Percentiles rank a stretch among this genome's conserved stretches.
These are phyloP conservation scores for Hibiscus tridactylites DNA, from an alignment of 345 rosid species.

Conservation along the genomic window DNA sequence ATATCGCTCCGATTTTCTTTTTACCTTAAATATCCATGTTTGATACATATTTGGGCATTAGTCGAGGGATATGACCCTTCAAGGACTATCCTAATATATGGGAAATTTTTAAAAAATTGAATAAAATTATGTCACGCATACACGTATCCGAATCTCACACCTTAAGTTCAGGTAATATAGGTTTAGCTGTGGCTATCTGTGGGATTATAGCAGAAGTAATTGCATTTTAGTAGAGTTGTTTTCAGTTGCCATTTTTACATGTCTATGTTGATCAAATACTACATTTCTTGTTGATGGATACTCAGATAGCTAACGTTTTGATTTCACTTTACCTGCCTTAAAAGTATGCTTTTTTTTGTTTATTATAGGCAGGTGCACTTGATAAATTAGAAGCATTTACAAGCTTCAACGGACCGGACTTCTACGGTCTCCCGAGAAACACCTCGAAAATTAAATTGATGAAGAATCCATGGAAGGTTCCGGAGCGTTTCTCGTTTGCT, in stretches of 20 bases:
- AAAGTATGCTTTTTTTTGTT: not conserved
- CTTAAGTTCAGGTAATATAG: not conserved
- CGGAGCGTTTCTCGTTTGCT: constrained; percentile 53
- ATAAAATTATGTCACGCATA: too few relatives aligned
- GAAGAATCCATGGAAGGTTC: constrained; percentile 69
- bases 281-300: not conserved
- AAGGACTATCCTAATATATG: not conserved
- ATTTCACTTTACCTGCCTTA: not conserved
- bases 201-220: too few relatives aligned
- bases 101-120: not conserved
- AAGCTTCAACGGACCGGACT: constrained; percentile 91
- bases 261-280: not conserved
- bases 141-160: too few relatives aligned
- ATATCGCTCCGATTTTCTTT: not conserved
- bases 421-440: constrained; percentile 91
- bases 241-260: not conserved
- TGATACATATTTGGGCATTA: not conserved
- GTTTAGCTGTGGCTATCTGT: too few relatives aligned
- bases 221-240: not conserved
- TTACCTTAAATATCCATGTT: not conserved
- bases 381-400: constrained; percentile 92
- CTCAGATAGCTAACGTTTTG: not conserved
- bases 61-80: not conserved
- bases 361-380: constrained; percentile 71
- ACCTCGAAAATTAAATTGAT: constrained; percentile 54